phyloP scores from a whole-genome alignment of 1,139 yeast genomes.

The Scheffersomyces parashehatae region DNA sequence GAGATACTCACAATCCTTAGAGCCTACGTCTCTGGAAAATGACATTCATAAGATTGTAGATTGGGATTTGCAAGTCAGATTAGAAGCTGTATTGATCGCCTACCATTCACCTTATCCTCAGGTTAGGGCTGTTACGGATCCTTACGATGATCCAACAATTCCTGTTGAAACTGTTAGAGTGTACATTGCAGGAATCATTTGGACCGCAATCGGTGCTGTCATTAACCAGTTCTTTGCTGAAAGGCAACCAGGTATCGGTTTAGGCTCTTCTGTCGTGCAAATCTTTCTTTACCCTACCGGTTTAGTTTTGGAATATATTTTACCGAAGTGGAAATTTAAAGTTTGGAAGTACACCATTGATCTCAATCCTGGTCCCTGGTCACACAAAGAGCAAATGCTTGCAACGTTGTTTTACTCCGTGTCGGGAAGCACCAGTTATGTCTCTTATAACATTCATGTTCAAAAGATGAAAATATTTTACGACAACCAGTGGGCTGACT shows the following conservation, averaged over 20 bases:
- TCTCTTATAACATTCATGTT: slow-evolving; percentile 16
- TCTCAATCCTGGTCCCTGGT: slow-evolving; percentile 27
- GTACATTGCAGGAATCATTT: slow-evolving; percentile 53
- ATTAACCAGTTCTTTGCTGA: slow-evolving; percentile 59
- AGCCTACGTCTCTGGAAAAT: too few relatives aligned
- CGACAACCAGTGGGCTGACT: slow-evolving; percentile 15
- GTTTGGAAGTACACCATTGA: slow-evolving; percentile 17
- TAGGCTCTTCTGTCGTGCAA: slow-evolving; percentile 33
- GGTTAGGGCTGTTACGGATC: slow-evolving; percentile 58
- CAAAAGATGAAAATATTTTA: slow-evolving; percentile 15
- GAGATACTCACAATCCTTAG: too few relatives aligned
- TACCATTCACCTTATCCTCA: slow-evolving; percentile 66
- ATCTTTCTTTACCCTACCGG: slow-evolving; percentile 29
- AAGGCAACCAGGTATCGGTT: slow-evolving; percentile 51
- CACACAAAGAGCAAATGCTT: slow-evolving; percentile 22
- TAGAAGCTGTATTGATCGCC: slow-evolving; percentile 34
- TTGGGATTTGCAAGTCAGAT: slow-evolving; percentile 16
- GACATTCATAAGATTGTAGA: slow-evolving; percentile 6
- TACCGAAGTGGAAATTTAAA: slow-evolving; percentile 23
- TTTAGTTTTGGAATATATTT: slow-evolving; percentile 11
- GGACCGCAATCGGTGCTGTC: slow-evolving; percentile 57
- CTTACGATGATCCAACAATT: slow-evolving; percentile 49
- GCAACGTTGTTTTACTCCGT: slow-evolving; percentile 18
- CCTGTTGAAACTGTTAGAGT: slow-evolving; percentile 60
- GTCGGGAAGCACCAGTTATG: slow-evolving; percentile 12